A percentile compares a stretch with the other conserved stretches of the same genome.
phyloP scores from a whole-genome alignment of 163 green algal species.

The Coccomyxa subellipsoidea region DNA sequence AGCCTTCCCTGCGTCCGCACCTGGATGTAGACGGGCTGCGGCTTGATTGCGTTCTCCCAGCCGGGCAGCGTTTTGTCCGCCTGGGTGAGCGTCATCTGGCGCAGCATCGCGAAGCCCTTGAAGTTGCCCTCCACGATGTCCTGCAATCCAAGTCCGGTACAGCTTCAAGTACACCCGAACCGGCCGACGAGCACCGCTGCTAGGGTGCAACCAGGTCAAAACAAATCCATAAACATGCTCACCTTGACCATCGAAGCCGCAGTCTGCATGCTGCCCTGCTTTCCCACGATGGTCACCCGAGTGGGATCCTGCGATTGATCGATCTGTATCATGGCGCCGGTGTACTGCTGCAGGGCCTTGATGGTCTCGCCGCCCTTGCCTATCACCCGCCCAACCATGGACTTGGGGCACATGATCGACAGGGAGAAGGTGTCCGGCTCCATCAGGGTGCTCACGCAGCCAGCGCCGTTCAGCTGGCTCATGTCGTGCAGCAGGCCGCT shows the following conservation, averaged over 20 bases:
- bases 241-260: conserved; percentile 47
- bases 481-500: neutral
- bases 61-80: conserved; percentile 3
- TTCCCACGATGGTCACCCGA: conserved; percentile 72
- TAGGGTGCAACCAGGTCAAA: neutral
- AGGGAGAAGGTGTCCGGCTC: neutral
- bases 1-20: neutral
- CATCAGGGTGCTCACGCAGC: neutral
- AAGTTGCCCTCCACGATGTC: conserved; percentile 69
- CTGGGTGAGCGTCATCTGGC: conserved; percentile 36
- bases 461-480: neutral
- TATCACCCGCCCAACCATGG: conserved; percentile 91
- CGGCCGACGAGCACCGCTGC: neutral
- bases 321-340: conserved; percentile 88
- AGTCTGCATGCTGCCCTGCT: conserved; percentile 39
- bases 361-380: conserved; percentile 95
- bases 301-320: conserved; percentile 75
- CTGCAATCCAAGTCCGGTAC: neutral
- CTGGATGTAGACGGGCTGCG: conserved; percentile 43
- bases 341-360: conserved; percentile 82
- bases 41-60: conserved; percentile 24
- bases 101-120: conserved; percentile 64
- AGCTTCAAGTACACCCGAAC: neutral
- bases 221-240: neutral
- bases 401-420: conserved; percentile 61